These are phyloP conservation scores for Tulasnella sp. DNA, from an alignment of 768 basidiomycete species.

Conservation along the genomic window DNA sequence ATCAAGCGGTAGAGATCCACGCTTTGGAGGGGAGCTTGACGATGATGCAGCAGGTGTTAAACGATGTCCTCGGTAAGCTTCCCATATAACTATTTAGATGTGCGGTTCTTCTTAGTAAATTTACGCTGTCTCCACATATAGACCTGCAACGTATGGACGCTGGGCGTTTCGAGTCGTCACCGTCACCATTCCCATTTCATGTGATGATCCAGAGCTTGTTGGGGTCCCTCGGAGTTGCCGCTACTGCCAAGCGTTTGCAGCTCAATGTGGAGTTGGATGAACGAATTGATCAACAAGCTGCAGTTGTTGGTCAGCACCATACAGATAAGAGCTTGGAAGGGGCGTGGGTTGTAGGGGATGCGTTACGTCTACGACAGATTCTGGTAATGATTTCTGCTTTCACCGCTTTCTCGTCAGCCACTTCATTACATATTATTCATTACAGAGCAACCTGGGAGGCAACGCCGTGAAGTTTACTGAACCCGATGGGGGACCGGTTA, in stretches of 20 bases:
- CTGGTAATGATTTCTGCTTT: constrained; percentile 19
- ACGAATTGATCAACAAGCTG: constrained; percentile 24
- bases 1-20: constrained; percentile 34
- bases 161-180: constrained; percentile 50
- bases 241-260: constrained; percentile 20
- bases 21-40: constrained; percentile 74
- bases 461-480: constrained; percentile 27
- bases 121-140: background rate
- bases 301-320: constrained; percentile 13
- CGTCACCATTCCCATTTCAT: constrained; percentile 36
- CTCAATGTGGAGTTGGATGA: constrained; percentile 24
- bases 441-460: background rate
- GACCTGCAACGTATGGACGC: constrained; percentile 48
- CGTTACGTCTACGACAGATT: constrained; percentile 27
- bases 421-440: too few species aligned
- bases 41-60: constrained; percentile 71
- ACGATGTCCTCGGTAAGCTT: constrained; percentile 30
- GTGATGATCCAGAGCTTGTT: constrained; percentile 33
- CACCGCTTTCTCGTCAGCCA: too few species aligned
- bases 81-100: too few species aligned
- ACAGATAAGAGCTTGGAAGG: constrained; percentile 15
- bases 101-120: too few species aligned
- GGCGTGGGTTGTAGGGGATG: constrained; percentile 26
- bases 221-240: constrained; percentile 26
- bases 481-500: constrained; percentile 22